Percentiles rank a stretch among this genome's conserved stretches.
phyloP scores from a whole-genome alignment of 176 grass and related monocot genomes.

The Cenchrus fungigraminus region DNA sequence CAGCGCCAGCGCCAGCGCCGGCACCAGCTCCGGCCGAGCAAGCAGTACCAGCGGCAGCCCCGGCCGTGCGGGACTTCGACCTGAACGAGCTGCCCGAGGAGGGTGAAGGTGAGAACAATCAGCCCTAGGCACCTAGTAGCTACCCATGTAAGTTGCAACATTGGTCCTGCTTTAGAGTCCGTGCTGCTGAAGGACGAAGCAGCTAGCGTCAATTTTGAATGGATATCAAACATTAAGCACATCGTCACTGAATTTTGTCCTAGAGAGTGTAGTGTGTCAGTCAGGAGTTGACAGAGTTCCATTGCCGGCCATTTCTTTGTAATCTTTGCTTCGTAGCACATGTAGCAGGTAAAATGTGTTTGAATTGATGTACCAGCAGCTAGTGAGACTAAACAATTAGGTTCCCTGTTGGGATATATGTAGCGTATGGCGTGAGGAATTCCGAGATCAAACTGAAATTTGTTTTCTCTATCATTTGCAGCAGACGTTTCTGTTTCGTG shows the following conservation, averaged over 20 bases:
- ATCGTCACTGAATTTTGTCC: not conserved
- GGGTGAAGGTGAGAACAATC: not conserved
- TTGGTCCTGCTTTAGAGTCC: conserved; percentile 11
- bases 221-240: too few species aligned
- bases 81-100: conserved; percentile 48
- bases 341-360: not conserved
- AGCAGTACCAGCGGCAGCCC: not conserved
- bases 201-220: conserved; percentile 9
- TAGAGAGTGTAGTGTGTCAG: not conserved
- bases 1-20: not conserved
- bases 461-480: not conserved
- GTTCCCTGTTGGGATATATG: not conserved
- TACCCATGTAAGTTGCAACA: not conserved
- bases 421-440: not conserved
- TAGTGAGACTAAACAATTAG: not conserved
- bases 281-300: not conserved
- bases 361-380: not conserved
- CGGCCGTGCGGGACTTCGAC: not conserved
- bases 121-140: conserved; percentile 28
- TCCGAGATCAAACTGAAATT: not conserved
- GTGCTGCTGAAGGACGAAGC: not conserved
- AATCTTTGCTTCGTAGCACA: conserved; percentile 12
- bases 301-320: not conserved
- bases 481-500: not conserved
- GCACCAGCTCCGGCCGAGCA: too few species aligned